A percentile compares a stretch with the other conserved stretches of the same genome.
These are phyloP conservation scores for Citrus hindsii DNA, from an alignment of 345 rosid genomes.

Conservation along the genomic window DNA sequence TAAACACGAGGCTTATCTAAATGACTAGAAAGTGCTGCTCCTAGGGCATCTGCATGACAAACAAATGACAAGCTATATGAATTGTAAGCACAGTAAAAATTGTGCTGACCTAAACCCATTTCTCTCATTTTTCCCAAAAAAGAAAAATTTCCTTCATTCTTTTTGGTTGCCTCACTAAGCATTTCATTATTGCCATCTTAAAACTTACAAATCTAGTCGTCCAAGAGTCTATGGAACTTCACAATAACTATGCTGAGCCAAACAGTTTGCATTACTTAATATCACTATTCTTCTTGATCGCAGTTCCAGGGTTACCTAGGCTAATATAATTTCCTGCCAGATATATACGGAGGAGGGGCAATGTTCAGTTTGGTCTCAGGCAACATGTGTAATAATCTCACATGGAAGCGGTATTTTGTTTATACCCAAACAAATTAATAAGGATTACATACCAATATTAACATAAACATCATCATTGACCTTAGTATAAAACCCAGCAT, in stretches of 20 bases:
- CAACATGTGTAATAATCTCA: neutral
- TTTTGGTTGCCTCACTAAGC: neutral
- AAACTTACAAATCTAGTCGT: neutral
- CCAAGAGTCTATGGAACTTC: neutral
- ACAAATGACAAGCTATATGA: slow-evolving; percentile 3
- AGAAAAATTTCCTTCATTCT: neutral
- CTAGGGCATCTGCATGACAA: slow-evolving; percentile 36
- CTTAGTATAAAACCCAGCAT: slow-evolving; percentile 72
- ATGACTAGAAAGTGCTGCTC: slow-evolving; percentile 39
- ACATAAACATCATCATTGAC: slow-evolving; percentile 79
- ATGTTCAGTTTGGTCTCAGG: neutral
- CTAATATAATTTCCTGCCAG: neutral
- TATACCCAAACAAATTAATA: neutral
- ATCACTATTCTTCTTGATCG: neutral
- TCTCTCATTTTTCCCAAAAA: neutral
- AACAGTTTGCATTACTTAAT: neutral
- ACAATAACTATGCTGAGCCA: neutral
- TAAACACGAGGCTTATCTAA: slow-evolving; percentile 41
- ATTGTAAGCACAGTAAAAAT: neutral
- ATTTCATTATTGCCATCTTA: slow-evolving; percentile 1
- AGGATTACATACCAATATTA: slow-evolving; percentile 55
- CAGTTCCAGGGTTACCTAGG: neutral
- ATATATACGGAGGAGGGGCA: neutral
- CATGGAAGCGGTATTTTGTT: neutral
- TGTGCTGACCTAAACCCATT: neutral